A percentile compares a stretch with the other conserved stretches of the same genome.
Conservation (phyloP, 2,329 filamentous ascomycete species). For the Metarhizium album region DNA sequence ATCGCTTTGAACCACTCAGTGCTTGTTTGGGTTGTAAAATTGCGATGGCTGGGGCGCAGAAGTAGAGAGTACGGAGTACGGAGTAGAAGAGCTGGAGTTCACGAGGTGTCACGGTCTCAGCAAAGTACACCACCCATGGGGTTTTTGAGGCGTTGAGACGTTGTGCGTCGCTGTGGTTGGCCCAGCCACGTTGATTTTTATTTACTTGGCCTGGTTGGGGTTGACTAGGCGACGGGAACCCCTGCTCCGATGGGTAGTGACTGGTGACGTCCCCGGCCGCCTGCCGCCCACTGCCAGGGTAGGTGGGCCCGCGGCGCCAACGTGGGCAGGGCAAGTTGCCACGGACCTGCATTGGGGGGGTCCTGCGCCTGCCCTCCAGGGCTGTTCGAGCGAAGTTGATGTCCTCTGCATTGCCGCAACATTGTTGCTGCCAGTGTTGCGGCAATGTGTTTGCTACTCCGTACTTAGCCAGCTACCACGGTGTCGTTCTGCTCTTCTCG, state of each 20-base stretch:
- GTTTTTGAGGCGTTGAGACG: constrained; percentile 6
- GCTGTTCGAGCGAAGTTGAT: too few relatives aligned
- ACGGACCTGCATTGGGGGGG: constrained; percentile 1
- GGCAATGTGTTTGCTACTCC: too few relatives aligned
- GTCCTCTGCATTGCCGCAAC: too few relatives aligned
- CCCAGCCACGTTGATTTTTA: constrained; percentile 22
- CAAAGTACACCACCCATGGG: constrained; percentile 7
- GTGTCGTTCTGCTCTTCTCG: too few relatives aligned
- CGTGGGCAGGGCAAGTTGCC: background rate
- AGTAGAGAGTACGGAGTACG: background rate
- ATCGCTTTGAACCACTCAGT: background rate
- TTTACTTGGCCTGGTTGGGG: constrained; percentile 16
- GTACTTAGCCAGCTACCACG: too few relatives aligned
- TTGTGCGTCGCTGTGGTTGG: constrained; percentile 13
- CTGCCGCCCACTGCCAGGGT: too few relatives aligned
- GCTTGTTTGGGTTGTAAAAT: background rate
- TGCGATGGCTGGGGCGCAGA: constrained; percentile 1
- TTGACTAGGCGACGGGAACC: constrained; percentile 15
- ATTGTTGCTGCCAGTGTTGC: too few relatives aligned
- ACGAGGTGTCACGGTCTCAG: background rate
- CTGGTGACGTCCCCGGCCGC: background rate
- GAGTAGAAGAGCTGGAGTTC: background rate
- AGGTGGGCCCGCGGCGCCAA: too few relatives aligned
- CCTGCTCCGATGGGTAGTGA: background rate
- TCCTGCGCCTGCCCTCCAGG: background rate